Conservation (phyloP, 345 rosid genomes). For the Mercurialis annua region DNA sequence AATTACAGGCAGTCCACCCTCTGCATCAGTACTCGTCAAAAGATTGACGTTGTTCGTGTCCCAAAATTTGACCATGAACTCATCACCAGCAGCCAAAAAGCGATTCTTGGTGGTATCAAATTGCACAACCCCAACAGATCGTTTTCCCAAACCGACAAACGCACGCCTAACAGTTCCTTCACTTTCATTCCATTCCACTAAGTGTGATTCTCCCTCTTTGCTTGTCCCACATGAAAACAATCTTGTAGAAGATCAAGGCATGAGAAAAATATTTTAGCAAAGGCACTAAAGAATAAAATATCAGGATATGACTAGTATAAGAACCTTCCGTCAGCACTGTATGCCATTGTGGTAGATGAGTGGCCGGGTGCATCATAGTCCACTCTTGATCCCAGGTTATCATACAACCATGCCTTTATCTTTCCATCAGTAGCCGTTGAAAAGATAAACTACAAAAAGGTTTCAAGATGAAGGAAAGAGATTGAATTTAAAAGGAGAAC, state of each 20-base stretch:
- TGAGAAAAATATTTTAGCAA: conserved; percentile 7
- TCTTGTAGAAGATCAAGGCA: conserved; percentile 34
- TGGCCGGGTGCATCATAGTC: conserved; percentile 84
- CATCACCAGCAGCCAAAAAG: conserved; percentile 87
- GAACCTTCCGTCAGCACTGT: conserved; percentile 89
- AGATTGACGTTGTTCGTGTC: conserved; percentile 63
- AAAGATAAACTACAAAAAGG: conserved; percentile 55
- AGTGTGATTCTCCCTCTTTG: conserved; percentile 71
- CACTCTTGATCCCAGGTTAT: conserved; percentile 63
- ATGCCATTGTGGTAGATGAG: conserved; percentile 68
- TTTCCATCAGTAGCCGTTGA: conserved; percentile 79
- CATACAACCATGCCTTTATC: conserved; percentile 86
- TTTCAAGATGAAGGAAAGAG: background rate
- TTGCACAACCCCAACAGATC: conserved; percentile 65
- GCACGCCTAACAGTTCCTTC: conserved; percentile 67
- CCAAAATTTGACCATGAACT: conserved; percentile 72
- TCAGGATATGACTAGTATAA: conserved; percentile 6
- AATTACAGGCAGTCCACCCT: conserved; percentile 78
- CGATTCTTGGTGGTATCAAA: conserved; percentile 79
- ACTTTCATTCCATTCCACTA: conserved; percentile 93
- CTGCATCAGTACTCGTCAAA: conserved; percentile 64
- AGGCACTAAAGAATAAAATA: conserved; percentile 4
- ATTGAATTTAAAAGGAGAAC: background rate
- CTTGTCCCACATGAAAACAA: conserved; percentile 80
- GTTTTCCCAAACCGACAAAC: conserved; percentile 69